Evolutionary conservation across 139 green algal species (phyloP).

Genomic region (Desmodesmus armatus): DNA sequence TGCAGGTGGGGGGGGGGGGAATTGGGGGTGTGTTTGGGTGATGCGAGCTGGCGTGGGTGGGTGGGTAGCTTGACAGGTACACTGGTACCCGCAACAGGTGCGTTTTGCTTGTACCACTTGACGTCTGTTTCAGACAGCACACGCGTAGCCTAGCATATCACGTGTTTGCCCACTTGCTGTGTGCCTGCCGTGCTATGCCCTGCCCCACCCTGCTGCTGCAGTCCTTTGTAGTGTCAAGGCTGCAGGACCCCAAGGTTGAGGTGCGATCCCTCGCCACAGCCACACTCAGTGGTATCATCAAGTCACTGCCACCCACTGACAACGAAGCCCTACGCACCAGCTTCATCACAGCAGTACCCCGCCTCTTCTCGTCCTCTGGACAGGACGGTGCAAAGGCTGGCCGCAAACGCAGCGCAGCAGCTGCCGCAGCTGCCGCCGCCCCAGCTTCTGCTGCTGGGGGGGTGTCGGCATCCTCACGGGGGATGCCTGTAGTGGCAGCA

Average conservation of each 20-base stretch:
- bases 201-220: slow-evolving; percentile 38
- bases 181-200: no score
- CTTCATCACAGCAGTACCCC: slow-evolving; percentile 55
- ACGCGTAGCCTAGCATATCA: no score
- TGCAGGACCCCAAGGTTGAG: slow-evolving; percentile 80
- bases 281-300: slow-evolving; percentile 81
- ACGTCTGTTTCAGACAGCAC: no score
- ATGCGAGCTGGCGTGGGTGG: no score
- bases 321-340: slow-evolving; percentile 50
- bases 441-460: not conserved
- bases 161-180: no score
- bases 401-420: slow-evolving; percentile 32
- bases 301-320: slow-evolving; percentile 52
- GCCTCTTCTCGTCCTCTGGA: slow-evolving; percentile 57
- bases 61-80: not conserved
- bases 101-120: no score
- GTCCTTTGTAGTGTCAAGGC: slow-evolving; percentile 59
- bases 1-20: slow-evolving; percentile 56
- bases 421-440: slow-evolving; percentile 45
- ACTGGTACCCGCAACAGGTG: no score
- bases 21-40: slow-evolving; percentile 38
- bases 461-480: not conserved
- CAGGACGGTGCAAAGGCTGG: not conserved
- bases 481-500: not conserved
- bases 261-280: slow-evolving; percentile 72